Percentiles rank a stretch among this genome's conserved stretches.
Conservation (phyloP, 257 asterid genomes). For the Ehretia macrophylla region DNA sequence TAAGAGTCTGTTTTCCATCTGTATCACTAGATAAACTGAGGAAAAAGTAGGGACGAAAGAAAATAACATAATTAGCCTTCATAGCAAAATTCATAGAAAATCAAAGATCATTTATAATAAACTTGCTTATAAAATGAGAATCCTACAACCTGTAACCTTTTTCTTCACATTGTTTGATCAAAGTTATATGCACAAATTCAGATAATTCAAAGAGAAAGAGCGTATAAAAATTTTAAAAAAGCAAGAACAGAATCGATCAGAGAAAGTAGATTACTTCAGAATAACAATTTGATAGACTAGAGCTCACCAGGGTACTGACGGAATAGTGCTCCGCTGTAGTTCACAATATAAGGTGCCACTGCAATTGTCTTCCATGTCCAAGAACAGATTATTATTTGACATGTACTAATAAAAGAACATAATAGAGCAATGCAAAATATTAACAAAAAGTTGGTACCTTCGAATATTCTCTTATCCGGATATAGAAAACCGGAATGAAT, state of each 20-base stretch:
- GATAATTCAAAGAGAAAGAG: not conserved
- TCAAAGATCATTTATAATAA: no score
- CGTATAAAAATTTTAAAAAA: no score
- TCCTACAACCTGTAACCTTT: no score
- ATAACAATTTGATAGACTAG: not conserved
- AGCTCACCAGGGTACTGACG: slow-evolving; percentile 86
- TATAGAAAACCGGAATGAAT: slow-evolving; percentile 75
- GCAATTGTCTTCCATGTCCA: slow-evolving; percentile 77
- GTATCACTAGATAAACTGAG: no score
- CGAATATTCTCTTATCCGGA: slow-evolving; percentile 87
- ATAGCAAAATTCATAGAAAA: no score
- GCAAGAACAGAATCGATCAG: not conserved
- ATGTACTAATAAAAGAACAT: slow-evolving; percentile 1
- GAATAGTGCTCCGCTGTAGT: slow-evolving; percentile 85
- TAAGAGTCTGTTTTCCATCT: no score
- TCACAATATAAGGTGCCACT: slow-evolving; percentile 90
- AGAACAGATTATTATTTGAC: slow-evolving; percentile 31
- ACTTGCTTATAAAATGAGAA: no score
- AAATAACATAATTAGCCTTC: no score
- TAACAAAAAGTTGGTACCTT: slow-evolving; percentile 51
- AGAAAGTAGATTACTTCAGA: slow-evolving; percentile 1
- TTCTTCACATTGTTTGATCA: no score
- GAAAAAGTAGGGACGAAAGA: no score
- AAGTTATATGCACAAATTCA: no score
- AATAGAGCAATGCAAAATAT: not conserved